Conservation (phyloP, 2,329 filamentous ascomycete species). For the Hymenoscyphus albidus region DNA sequence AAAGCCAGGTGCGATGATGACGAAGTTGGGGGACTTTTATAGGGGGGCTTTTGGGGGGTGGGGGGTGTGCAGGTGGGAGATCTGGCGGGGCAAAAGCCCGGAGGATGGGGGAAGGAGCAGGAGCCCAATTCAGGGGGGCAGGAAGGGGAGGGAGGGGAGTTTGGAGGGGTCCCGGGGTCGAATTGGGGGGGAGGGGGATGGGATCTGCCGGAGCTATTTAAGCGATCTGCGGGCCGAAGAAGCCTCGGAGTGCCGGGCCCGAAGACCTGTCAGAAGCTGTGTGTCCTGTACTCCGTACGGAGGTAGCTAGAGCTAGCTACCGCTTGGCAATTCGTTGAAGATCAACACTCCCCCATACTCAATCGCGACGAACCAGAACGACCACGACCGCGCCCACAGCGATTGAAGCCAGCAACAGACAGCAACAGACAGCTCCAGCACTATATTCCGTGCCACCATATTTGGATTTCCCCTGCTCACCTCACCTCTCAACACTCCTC, state of each 20-base stretch:
- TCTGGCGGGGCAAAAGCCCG: neutral
- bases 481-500: neutral
- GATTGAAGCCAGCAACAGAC: neutral
- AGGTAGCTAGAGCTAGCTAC: too few relatives aligned
- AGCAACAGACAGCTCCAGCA: neutral
- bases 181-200: too few relatives aligned
- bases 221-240: constrained; percentile 8
- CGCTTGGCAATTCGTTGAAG: too few relatives aligned
- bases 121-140: neutral
- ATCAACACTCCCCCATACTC: too few relatives aligned
- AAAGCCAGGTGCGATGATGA: neutral
- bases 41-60: neutral
- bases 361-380: too few relatives aligned
- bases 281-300: neutral
- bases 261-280: neutral
- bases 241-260: neutral
- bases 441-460: neutral
- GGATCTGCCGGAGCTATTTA: neutral
- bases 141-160: neutral
- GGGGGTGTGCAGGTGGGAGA: neutral
- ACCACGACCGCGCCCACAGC: neutral
- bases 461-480: neutral
- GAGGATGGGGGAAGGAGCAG: constrained; percentile 2
- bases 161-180: neutral
- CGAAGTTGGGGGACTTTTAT: neutral